A percentile compares a stretch with the other conserved stretches of the same genome.
Conservation (phyloP, 192 early-diverging fungal genomes). For the Rhizophagus sp. region DNA sequence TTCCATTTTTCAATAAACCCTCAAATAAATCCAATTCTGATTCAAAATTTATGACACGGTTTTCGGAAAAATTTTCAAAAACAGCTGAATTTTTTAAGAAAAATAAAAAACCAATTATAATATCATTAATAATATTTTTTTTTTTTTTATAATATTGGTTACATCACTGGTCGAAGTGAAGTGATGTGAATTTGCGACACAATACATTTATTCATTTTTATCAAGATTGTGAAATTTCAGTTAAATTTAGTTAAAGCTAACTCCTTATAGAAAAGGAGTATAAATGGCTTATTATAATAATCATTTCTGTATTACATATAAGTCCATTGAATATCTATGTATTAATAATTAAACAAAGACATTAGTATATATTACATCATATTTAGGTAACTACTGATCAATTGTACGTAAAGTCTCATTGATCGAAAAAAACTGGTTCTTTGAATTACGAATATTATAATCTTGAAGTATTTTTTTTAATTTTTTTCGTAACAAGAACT, state of each 20-base stretch:
- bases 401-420: too few relatives aligned
- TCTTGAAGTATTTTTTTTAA: not conserved
- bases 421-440: not conserved
- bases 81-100: not conserved
- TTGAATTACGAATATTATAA: not conserved
- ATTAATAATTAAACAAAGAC: not conserved
- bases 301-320: too few relatives aligned
- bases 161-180: too few relatives aligned
- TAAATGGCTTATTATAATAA: too few relatives aligned
- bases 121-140: not conserved
- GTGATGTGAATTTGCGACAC: too few relatives aligned
- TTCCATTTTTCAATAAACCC: not conserved
- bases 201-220: too few relatives aligned
- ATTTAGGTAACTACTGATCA: too few relatives aligned
- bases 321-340: not conserved
- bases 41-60: not conserved
- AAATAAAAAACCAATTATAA: not conserved
- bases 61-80: not conserved
- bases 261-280: too few relatives aligned
- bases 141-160: conserved; percentile 15
- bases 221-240: too few relatives aligned
- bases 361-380: too few relatives aligned
- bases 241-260: too few relatives aligned
- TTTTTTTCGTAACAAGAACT: not conserved
- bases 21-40: not conserved